Evolutionary conservation across 1,284 basidiomycete species (phyloP).

Genomic region (Leccinum cinnamomeum): DNA sequence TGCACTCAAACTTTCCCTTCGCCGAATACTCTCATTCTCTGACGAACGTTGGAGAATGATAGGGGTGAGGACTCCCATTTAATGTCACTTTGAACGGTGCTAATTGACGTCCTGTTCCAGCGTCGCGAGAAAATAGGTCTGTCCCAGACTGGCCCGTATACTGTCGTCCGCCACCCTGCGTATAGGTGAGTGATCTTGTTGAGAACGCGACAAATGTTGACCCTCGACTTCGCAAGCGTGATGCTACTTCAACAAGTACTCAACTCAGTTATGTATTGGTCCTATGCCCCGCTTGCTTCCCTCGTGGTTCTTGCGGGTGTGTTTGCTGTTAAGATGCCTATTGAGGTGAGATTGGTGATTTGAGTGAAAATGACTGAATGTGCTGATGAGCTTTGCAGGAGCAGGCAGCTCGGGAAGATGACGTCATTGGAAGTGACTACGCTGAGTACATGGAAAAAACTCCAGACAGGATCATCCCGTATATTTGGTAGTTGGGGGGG

Average conservation of each 20-base stretch:
- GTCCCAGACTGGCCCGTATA: conserved; percentile 33
- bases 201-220: neutral
- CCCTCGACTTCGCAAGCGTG: conserved; percentile 16
- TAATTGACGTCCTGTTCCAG: conserved; percentile 14
- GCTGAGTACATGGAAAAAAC: conserved; percentile 36
- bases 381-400: conserved; percentile 26
- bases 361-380: neutral
- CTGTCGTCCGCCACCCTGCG: conserved; percentile 35
- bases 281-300: conserved; percentile 35
- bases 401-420: conserved; percentile 31
- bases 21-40: conserved; percentile 16
- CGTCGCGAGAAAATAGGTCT: conserved; percentile 33
- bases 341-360: conserved; percentile 29
- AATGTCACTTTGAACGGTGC: neutral
- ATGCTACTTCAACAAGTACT: conserved; percentile 32
- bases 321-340: conserved; percentile 36
- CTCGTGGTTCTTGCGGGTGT: conserved; percentile 25
- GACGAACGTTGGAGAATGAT: conserved; percentile 32
- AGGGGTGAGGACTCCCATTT: conserved; percentile 22
- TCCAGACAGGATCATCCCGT: conserved; percentile 35
- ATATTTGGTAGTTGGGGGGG: conserved; percentile 33
- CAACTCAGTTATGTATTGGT: conserved; percentile 38
- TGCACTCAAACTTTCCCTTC: conserved; percentile 20
- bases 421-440: conserved; percentile 33
- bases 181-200: conserved; percentile 27